Percentiles rank a stretch among this genome's conserved stretches.
These are phyloP conservation scores for Collybia sp. DNA, from an alignment of 768 basidiomycete genomes.

Conservation along the genomic window DNA sequence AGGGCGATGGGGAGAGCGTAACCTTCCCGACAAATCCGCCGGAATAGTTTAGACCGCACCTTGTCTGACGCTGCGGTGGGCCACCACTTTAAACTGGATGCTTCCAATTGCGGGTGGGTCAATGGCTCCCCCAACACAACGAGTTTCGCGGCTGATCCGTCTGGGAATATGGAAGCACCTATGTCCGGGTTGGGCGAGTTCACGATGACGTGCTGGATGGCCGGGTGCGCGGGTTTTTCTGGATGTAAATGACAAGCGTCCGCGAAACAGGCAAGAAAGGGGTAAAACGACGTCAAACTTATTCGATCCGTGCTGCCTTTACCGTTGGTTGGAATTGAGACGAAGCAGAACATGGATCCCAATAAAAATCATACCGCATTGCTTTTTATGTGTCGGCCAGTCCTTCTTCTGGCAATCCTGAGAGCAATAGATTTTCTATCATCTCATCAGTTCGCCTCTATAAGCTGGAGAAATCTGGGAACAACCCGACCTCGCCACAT, in stretches of 20 bases:
- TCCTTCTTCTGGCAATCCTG: slow-evolving; percentile 23
- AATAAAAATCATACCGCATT: slow-evolving; percentile 18
- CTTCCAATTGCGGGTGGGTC: slow-evolving; percentile 1
- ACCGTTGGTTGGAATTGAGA: not conserved
- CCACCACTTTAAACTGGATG: slow-evolving; percentile 16
- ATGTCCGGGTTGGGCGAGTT: slow-evolving; percentile 17
- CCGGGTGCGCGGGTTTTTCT: slow-evolving; percentile 15
- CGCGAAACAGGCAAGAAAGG: slow-evolving; percentile 22
- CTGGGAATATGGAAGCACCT: slow-evolving; percentile 13
- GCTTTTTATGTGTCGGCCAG: slow-evolving; percentile 22
- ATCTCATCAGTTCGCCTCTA: not conserved
- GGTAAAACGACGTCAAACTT: slow-evolving; percentile 26
- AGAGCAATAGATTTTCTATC: slow-evolving; percentile 23
- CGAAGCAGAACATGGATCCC: not conserved
- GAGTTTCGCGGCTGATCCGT: slow-evolving; percentile 18
- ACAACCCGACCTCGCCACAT: slow-evolving; percentile 7
- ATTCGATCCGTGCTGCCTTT: slow-evolving; percentile 31
- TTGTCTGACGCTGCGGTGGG: slow-evolving; percentile 10
- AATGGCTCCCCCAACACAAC: slow-evolving; percentile 21
- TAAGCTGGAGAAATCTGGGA: not conserved
- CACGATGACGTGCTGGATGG: slow-evolving; percentile 20
- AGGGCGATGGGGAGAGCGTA: slow-evolving; percentile 26
- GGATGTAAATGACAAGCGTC: slow-evolving; percentile 13
- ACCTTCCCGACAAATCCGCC: slow-evolving; percentile 29
- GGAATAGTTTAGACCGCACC: slow-evolving; percentile 23